phyloP scores from a whole-genome alignment of 768 basidiomycete species.

The Symmetrospora coprosmae region DNA sequence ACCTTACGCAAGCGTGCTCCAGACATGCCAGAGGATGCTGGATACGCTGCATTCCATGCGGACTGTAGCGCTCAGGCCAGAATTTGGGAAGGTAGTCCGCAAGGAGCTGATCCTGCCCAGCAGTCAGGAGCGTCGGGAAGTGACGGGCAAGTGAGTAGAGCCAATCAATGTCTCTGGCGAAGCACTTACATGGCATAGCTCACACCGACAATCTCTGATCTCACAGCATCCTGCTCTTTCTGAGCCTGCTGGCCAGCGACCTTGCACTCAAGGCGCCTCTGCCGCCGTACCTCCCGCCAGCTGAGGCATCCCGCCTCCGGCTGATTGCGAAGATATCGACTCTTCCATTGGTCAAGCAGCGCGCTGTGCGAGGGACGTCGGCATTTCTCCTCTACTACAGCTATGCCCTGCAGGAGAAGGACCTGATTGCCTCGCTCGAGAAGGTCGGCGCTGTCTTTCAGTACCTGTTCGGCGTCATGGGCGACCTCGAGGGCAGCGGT shows the following conservation, averaged over 20 bases:
- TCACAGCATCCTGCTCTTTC: conserved; percentile 82
- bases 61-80: conserved; percentile 34
- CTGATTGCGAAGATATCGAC: conserved; percentile 69
- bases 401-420: conserved; percentile 72
- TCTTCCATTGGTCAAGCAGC: conserved; percentile 73
- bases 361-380: conserved; percentile 63
- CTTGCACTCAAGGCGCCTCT: conserved; percentile 77
- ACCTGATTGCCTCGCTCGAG: conserved; percentile 79
- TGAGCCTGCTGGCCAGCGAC: conserved; percentile 62
- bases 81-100: conserved; percentile 42
- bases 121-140: conserved; percentile 72
- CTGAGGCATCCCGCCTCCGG: conserved; percentile 63
- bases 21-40: conserved; percentile 51
- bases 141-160: conserved; percentile 39
- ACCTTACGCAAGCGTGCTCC: conserved; percentile 50
- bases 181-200: not conserved
- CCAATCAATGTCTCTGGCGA: not conserved
- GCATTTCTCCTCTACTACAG: conserved; percentile 78
- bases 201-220: conserved; percentile 37
- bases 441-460: conserved; percentile 65
- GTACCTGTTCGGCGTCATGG: conserved; percentile 65
- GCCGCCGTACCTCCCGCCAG: conserved; percentile 92
- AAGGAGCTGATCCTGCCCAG: conserved; percentile 82
- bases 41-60: conserved; percentile 89
- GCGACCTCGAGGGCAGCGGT: conserved; percentile 6